These are phyloP conservation scores for Vitis labrusca DNA, from an alignment of 164 flowering plant species.

Conservation along the genomic window DNA sequence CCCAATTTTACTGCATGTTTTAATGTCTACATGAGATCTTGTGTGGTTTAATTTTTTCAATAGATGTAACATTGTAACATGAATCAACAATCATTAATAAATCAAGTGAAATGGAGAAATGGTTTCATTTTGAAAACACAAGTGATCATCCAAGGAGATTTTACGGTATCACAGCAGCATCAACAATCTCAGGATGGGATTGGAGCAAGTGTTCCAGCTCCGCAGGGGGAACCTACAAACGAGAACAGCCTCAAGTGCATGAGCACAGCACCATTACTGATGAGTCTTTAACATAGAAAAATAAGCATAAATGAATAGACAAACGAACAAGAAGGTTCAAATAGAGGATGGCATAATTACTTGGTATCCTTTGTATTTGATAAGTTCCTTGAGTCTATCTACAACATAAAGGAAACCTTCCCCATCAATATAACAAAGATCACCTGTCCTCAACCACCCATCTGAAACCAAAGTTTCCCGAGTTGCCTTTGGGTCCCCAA, in stretches of 20 bases:
- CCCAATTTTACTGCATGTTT: too few species aligned
- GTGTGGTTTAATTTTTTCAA: too few species aligned
- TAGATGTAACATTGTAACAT: neutral
- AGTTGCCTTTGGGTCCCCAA: constrained; percentile 41
- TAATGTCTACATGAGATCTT: too few species aligned
- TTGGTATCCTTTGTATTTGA: constrained; percentile 71
- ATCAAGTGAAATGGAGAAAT: neutral
- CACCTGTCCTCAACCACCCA: constrained; percentile 72
- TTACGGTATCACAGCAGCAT: constrained; percentile 66
- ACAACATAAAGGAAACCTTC: constrained; percentile 56
- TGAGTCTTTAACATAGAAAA: neutral
- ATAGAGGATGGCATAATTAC: constrained; percentile 16
- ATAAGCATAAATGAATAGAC: neutral
- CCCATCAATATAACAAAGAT: constrained; percentile 55
- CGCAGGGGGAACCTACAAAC: constrained; percentile 58
- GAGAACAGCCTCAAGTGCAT: neutral
- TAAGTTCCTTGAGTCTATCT: constrained; percentile 63
- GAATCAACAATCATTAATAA: neutral
- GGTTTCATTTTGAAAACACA: constrained; percentile 2
- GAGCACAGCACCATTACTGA: neutral
- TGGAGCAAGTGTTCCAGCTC: constrained; percentile 55
- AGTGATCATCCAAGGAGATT: too few species aligned
- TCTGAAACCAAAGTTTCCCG: constrained; percentile 27
- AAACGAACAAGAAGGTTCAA: neutral
- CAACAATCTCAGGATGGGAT: constrained; percentile 50